Conservation (phyloP, 2,329 filamentous ascomycete species). For the Colletotrichum abscissum region DNA sequence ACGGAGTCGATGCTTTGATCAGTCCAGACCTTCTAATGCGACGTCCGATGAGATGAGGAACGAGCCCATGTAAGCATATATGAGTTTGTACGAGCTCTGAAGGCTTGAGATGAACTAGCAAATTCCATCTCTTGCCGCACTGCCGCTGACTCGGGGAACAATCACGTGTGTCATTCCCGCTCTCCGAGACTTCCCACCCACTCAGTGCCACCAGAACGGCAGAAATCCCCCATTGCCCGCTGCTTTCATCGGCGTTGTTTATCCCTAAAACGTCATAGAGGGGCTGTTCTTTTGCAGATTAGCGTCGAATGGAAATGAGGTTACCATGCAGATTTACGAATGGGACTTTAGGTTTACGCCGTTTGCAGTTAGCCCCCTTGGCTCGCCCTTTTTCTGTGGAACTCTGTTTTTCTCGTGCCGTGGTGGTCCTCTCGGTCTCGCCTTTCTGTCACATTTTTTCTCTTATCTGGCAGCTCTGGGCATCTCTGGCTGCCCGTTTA, state of each 20-base stretch:
- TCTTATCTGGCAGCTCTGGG: no score
- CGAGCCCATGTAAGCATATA: background rate
- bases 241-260: background rate
- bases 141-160: slow-evolving; percentile 1
- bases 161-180: slow-evolving; percentile 20
- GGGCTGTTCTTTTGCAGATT: background rate
- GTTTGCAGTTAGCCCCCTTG: slow-evolving; percentile 17
- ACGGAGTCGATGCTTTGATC: no score
- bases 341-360: slow-evolving; percentile 9
- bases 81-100: background rate
- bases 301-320: slow-evolving; percentile 10
- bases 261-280: slow-evolving; percentile 21
- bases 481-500: background rate
- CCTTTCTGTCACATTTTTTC: background rate
- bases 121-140: background rate
- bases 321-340: background rate
- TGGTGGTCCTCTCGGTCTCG: background rate
- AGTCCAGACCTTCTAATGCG: background rate
- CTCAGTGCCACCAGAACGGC: no score
- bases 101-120: background rate
- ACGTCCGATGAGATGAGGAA: background rate
- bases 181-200: background rate
- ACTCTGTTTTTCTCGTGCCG: background rate
- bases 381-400: background rate
- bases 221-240: background rate